Conservation (phyloP, 345 rosid genomes). For the Citrus mangshanensis region DNA sequence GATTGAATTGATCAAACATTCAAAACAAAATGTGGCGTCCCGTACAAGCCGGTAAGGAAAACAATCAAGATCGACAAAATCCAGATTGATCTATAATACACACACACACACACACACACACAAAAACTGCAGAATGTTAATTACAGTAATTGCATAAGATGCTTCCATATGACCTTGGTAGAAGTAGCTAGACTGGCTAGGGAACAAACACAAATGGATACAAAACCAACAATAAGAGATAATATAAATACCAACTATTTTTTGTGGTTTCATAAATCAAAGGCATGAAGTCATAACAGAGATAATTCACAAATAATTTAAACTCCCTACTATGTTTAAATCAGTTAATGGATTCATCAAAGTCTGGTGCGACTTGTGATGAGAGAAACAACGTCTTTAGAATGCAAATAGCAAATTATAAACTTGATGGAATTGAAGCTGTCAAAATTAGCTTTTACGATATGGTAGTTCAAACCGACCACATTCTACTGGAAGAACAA, state of each 20-base stretch:
- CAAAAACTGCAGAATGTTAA: not conserved
- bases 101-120: too few species aligned
- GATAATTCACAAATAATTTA: not conserved
- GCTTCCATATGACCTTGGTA: not conserved
- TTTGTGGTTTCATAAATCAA: not conserved
- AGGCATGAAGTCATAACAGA: not conserved
- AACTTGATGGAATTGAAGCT: not conserved
- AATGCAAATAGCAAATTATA: not conserved
- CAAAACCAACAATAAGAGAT: not conserved
- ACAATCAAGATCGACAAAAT: not conserved
- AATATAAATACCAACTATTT: not conserved
- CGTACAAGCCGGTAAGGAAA: not conserved
- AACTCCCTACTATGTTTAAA: not conserved
- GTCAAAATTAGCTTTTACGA: not conserved
- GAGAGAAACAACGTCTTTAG: not conserved
- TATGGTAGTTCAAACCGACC: not conserved
- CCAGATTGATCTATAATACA: not conserved
- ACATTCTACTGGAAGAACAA: not conserved
- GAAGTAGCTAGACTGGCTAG: not conserved
- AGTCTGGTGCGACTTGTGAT: not conserved
- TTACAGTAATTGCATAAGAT: not conserved
- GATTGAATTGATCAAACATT: not conserved
- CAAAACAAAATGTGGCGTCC: not conserved
- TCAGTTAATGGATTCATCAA: not conserved
- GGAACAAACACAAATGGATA: not conserved